Evolutionary conservation across 768 basidiomycete genomes (phyloP).

Genomic region (Amanita polypyramis): DNA sequence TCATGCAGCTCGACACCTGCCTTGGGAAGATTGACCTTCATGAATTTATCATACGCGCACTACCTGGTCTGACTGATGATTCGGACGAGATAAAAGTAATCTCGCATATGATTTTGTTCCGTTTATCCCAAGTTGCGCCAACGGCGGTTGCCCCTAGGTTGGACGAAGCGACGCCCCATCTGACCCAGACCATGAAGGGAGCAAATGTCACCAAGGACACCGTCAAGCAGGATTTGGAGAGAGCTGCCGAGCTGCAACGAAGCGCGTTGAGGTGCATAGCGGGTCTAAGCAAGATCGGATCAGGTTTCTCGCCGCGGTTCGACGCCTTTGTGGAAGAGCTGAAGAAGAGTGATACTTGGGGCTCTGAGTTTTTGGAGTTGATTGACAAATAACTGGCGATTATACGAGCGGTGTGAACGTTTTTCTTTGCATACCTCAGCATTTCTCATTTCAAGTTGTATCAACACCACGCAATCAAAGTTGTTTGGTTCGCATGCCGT

Average conservation of each 20-base stretch:
- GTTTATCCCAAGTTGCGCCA: conserved; percentile 79
- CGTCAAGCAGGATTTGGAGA: conserved; percentile 86
- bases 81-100: conserved; percentile 97
- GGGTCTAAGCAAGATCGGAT: conserved; percentile 69
- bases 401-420: no score
- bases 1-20: conserved; percentile 76
- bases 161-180: conserved; percentile 72
- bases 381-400: conserved; percentile 16
- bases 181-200: conserved; percentile 87
- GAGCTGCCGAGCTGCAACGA: conserved; percentile 83
- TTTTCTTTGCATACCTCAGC: neutral
- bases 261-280: conserved; percentile 84
- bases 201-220: conserved; percentile 87
- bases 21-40: conserved; percentile 80
- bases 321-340: conserved; percentile 72
- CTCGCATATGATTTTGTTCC: conserved; percentile 91
- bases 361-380: conserved; percentile 58
- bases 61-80: conserved; percentile 77
- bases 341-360: conserved; percentile 58
- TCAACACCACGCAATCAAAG: neutral
- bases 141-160: conserved; percentile 74
- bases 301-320: conserved; percentile 59
- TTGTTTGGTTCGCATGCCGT: neutral
- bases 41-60: conserved; percentile 71
- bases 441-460: neutral